Conservation (phyloP, 2,329 filamentous ascomycete genomes). For the Neoascochyta sp. region DNA sequence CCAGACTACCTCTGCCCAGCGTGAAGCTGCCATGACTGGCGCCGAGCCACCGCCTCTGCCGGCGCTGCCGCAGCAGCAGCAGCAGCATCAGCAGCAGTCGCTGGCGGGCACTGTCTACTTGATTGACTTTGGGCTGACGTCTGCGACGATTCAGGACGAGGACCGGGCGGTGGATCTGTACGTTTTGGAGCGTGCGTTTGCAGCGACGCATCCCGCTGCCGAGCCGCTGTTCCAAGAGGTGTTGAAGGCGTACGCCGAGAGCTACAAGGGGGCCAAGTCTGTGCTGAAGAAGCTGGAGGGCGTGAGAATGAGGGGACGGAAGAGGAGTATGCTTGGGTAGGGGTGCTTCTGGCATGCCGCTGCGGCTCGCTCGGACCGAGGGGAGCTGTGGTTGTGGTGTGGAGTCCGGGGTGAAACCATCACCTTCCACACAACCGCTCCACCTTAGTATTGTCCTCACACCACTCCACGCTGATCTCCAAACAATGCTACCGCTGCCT, state of each 20-base stretch:
- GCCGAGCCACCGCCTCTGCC: slow-evolving; percentile 9
- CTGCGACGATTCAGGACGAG: slow-evolving; percentile 77
- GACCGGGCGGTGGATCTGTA: slow-evolving; percentile 95
- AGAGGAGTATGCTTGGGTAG: slow-evolving; percentile 93
- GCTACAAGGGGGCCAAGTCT: slow-evolving; percentile 69
- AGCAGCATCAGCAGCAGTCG: slow-evolving; percentile 3
- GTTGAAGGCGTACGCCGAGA: slow-evolving; percentile 67
- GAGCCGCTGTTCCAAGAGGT: slow-evolving; percentile 73
- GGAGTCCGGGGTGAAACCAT: too few species aligned
- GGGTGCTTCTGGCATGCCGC: too few species aligned
- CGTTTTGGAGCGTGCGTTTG: slow-evolving; percentile 90
- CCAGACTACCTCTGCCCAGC: slow-evolving; percentile 19
- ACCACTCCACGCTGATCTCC: too few species aligned
- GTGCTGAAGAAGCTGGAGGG: slow-evolving; percentile 84
- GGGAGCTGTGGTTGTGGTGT: too few species aligned
- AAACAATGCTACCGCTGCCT: too few species aligned
- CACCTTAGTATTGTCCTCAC: too few species aligned
- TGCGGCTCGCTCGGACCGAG: too few species aligned
- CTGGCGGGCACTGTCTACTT: slow-evolving; percentile 70
- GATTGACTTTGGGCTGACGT: slow-evolving; percentile 91
- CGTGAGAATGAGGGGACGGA: slow-evolving; percentile 87
- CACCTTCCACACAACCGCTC: too few species aligned
- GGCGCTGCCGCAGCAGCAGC: slow-evolving; percentile 1
- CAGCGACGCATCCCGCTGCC: slow-evolving; percentile 85
- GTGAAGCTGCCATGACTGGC: slow-evolving; percentile 21